Conservation (phyloP, 169 alveolate genomes). For the Amoebophrya sp. region DNA sequence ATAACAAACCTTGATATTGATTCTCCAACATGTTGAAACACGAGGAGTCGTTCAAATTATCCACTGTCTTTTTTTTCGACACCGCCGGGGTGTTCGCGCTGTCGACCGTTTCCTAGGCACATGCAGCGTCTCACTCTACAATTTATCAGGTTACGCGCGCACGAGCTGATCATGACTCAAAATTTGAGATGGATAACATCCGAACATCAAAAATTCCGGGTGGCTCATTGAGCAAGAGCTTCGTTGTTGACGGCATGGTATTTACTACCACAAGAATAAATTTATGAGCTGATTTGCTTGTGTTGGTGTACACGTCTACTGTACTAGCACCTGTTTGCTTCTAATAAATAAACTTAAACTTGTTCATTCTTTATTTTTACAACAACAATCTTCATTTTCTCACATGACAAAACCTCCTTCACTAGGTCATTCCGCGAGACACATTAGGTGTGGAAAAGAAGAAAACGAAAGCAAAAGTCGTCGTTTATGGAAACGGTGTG, state of each 20-base stretch:
- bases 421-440: constrained; percentile 64
- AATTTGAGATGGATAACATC: constrained; percentile 91
- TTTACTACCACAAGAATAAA: constrained; percentile 68
- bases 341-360: too few relatives aligned
- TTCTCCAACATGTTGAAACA: too few relatives aligned
- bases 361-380: neutral
- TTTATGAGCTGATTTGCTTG: constrained; percentile 36
- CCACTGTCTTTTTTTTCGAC: too few relatives aligned
- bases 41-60: too few relatives aligned
- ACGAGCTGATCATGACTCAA: too few relatives aligned
- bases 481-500: constrained; percentile 91
- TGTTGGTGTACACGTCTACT: neutral
- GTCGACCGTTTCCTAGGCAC: too few relatives aligned
- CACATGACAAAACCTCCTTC: constrained; percentile 44
- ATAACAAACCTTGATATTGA: too few relatives aligned
- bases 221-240: constrained; percentile 74
- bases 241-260: constrained; percentile 82
- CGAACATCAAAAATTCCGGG: constrained; percentile 95
- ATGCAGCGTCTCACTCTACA: too few relatives aligned
- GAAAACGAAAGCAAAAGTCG: constrained; percentile 84
- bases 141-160: too few relatives aligned
- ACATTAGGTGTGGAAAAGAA: constrained; percentile 77
- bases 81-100: too few relatives aligned
- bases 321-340: neutral
- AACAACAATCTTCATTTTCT: neutral